These are phyloP conservation scores for Nothophoma quercina DNA, from an alignment of 2,329 filamentous ascomycete genomes.

Conservation along the genomic window DNA sequence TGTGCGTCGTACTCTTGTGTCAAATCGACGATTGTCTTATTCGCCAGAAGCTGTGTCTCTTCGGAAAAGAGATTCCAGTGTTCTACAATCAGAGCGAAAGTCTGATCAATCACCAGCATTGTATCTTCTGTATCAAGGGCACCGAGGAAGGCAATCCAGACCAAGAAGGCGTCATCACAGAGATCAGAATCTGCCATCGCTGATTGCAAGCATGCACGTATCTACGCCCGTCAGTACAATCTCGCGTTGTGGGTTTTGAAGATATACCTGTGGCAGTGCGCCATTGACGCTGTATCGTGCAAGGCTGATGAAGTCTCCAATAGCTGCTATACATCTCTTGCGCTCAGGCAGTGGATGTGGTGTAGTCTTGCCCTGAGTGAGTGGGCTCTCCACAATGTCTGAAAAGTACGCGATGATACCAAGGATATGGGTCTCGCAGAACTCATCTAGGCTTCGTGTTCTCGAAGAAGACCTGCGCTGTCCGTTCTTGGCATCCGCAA, in stretches of 20 bases:
- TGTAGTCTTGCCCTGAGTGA: conserved; percentile 47
- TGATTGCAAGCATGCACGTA: conserved; percentile 89
- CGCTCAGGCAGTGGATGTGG: conserved; percentile 72
- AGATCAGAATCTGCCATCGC: conserved; percentile 78
- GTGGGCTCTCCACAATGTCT: conserved; percentile 75
- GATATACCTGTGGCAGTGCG: conserved; percentile 81
- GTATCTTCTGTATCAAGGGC: conserved; percentile 78
- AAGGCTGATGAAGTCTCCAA: conserved; percentile 86
- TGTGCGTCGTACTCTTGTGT: conserved; percentile 68
- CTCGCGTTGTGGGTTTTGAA: neutral
- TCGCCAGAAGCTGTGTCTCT: conserved; percentile 65
- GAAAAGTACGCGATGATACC: conserved; percentile 87
- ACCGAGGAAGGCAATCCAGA: conserved; percentile 82
- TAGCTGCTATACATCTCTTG: conserved; percentile 77
- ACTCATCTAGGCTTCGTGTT: conserved; percentile 70
- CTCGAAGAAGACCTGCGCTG: conserved; percentile 55
- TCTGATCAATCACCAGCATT: conserved; percentile 81
- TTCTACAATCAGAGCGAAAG: conserved; percentile 83
- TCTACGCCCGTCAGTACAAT: conserved; percentile 59
- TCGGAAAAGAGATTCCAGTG: conserved; percentile 77
- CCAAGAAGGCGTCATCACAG: conserved; percentile 79
- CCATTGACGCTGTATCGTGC: conserved; percentile 76
- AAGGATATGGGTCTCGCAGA: conserved; percentile 83
- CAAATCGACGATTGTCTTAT: conserved; percentile 69
- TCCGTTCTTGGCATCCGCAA: conserved; percentile 58